Percentiles rank a stretch among this genome's conserved stretches.
These are phyloP conservation scores for Camellia oleifera DNA, from an alignment of 179 eudicot species.

Conservation along the genomic window DNA sequence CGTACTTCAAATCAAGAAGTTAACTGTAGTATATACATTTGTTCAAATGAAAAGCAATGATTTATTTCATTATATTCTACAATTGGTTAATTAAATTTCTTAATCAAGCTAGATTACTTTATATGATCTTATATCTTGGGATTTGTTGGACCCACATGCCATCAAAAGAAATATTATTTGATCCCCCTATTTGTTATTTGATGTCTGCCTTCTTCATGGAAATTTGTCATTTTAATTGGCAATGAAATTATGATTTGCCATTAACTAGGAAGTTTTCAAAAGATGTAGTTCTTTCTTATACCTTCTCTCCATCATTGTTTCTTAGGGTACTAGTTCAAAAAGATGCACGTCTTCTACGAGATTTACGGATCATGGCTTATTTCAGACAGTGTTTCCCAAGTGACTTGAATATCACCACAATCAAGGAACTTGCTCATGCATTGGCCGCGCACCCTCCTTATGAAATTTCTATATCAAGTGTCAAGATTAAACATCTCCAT, in stretches of 20 bases:
- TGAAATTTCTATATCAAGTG: slow-evolving; percentile 62
- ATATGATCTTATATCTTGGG: background rate
- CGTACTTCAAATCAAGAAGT: background rate
- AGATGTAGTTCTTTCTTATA: background rate
- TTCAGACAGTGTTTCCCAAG: slow-evolving; percentile 82
- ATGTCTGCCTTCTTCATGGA: background rate
- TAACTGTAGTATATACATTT: background rate
- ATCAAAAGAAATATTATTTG: background rate
- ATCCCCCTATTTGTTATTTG: background rate
- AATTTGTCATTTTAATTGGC: background rate
- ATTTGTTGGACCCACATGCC: background rate
- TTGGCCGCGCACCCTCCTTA: slow-evolving; percentile 79
- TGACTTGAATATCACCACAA: slow-evolving; percentile 49
- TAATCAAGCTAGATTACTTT: background rate
- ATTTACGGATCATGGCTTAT: slow-evolving; percentile 67
- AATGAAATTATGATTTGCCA: background rate
- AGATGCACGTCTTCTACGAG: slow-evolving; percentile 73
- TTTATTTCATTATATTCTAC: background rate
- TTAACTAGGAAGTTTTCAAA: background rate
- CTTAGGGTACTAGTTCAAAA: slow-evolving; percentile 63
- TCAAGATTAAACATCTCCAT: slow-evolving; percentile 77
- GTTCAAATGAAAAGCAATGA: background rate
- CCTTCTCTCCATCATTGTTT: slow-evolving; percentile 15
- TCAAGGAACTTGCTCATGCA: slow-evolving; percentile 79
- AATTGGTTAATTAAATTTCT: background rate